A percentile compares a stretch with the other conserved stretches of the same genome.
Evolutionary conservation across 31 red algal species (phyloP).

Genomic region (Odonthalia washingtoniensis): DNA sequence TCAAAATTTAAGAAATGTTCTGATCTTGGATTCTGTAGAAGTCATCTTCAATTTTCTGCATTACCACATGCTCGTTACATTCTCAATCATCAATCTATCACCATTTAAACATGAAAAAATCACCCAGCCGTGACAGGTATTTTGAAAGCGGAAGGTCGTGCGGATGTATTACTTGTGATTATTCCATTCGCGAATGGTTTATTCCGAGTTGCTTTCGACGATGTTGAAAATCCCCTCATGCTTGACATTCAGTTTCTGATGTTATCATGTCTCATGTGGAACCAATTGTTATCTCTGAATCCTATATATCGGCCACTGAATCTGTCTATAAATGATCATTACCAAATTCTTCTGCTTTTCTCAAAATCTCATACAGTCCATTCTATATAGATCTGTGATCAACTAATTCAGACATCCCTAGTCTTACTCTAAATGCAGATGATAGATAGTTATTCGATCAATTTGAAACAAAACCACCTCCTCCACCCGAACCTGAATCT

Average conservation of each 20-base stretch:
- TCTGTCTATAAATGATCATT: slow-evolving; percentile 5
- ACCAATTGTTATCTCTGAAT: slow-evolving; percentile 7
- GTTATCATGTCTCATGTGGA: slow-evolving; percentile 45
- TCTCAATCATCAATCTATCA: slow-evolving; percentile 20
- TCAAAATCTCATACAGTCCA: slow-evolving; percentile 36
- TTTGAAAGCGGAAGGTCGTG: background rate
- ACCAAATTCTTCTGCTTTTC: background rate
- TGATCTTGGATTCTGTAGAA: slow-evolving; percentile 80
- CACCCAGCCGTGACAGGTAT: slow-evolving; percentile 24
- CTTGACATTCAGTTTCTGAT: slow-evolving; percentile 43
- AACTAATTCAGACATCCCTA: background rate
- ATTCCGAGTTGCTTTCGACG: slow-evolving; percentile 52
- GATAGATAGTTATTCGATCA: slow-evolving; percentile 42
- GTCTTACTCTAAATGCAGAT: slow-evolving; percentile 50
- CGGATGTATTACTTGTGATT: slow-evolving; percentile 40
- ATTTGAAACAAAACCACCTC: no score
- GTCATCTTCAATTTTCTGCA: slow-evolving; percentile 64
- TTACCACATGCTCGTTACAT: slow-evolving; percentile 33
- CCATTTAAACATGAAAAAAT: slow-evolving; percentile 40
- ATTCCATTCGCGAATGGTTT: slow-evolving; percentile 47
- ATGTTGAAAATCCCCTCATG: slow-evolving; percentile 14
- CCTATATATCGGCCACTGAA: background rate
- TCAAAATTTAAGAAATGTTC: slow-evolving; percentile 79
- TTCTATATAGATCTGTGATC: slow-evolving; percentile 47
- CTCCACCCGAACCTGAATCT: no score